phyloP scores from a whole-genome alignment of 805 yeast species.

The Myxozyma lipomycoides region DNA sequence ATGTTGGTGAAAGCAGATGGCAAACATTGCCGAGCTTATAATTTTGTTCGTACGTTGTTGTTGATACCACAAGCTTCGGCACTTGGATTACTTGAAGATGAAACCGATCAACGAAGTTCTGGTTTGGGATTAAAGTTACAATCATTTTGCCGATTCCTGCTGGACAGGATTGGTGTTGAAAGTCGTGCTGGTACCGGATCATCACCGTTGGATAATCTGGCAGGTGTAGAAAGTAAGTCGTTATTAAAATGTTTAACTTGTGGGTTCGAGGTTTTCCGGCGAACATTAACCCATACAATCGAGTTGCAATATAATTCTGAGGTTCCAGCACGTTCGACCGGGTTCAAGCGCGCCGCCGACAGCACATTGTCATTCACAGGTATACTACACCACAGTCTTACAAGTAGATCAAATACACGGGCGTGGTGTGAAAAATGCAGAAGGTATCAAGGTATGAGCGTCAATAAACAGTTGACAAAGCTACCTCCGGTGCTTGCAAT shows the following conservation, averaged over 20 bases:
- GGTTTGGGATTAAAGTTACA: slow-evolving; percentile 40
- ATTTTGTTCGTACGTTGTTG: slow-evolving; percentile 58
- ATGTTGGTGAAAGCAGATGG: slow-evolving; percentile 84
- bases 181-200: slow-evolving; percentile 39
- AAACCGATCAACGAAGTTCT: slow-evolving; percentile 25
- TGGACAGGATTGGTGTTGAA: slow-evolving; percentile 47
- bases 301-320: slow-evolving; percentile 28
- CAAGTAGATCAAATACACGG: slow-evolving; percentile 41
- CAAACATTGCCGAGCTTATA: slow-evolving; percentile 73
- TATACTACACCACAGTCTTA: slow-evolving; percentile 30
- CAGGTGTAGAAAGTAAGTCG: slow-evolving; percentile 24
- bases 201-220: background rate
- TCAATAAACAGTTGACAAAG: slow-evolving; percentile 47
- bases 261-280: slow-evolving; percentile 27
- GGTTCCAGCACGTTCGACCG: background rate
- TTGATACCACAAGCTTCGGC: slow-evolving; percentile 49
- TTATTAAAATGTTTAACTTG: slow-evolving; percentile 30
- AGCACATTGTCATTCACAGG: slow-evolving; percentile 23
- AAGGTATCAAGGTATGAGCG: slow-evolving; percentile 52
- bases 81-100: slow-evolving; percentile 52
- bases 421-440: slow-evolving; percentile 53
- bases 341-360: background rate
- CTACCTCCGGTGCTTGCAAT: slow-evolving; percentile 64
- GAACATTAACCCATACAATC: slow-evolving; percentile 26
- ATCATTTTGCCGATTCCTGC: slow-evolving; percentile 55